Evolutionary conservation across 202 grass and related monocot species (phyloP).

Genomic region (Hordeum pubiflorum): DNA sequence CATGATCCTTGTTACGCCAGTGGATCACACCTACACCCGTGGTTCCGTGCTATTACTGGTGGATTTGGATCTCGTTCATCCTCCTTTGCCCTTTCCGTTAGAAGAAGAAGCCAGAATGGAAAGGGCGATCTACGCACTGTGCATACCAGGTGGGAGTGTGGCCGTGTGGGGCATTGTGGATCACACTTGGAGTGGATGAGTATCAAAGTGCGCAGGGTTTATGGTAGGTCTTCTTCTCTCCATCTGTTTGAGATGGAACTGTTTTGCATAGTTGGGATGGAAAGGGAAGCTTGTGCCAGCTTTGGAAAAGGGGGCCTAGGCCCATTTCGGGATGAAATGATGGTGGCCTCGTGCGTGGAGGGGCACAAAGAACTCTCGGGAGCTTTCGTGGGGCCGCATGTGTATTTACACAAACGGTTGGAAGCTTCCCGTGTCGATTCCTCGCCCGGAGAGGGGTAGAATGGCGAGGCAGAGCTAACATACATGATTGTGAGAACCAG

Average conservation of each 20-base stretch:
- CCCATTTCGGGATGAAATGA: background rate
- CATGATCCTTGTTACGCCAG: background rate
- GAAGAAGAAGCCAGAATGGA: slow-evolving; percentile 10
- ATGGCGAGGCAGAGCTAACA: too few relatives aligned
- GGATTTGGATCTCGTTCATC: background rate
- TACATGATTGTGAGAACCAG: too few relatives aligned
- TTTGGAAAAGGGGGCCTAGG: background rate
- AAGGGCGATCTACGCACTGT: background rate
- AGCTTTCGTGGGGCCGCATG: background rate
- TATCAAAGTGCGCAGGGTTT: background rate
- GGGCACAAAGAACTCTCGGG: background rate
- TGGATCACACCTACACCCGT: background rate
- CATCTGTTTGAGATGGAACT: background rate
- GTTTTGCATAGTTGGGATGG: background rate
- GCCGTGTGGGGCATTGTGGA: background rate
- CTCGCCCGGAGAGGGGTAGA: too few relatives aligned
- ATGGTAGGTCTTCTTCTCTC: background rate
- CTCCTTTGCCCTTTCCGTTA: background rate
- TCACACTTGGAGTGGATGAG: background rate
- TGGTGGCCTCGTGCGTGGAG: background rate
- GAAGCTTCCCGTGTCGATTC: too few relatives aligned
- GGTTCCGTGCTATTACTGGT: background rate
- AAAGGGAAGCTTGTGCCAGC: background rate
- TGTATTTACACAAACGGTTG: background rate
- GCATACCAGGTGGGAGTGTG: background rate